Base-by-base conservation (phyloP, 1,284 basidiomycete species). In the Erythrobasidium hasegawianum region DNA sequence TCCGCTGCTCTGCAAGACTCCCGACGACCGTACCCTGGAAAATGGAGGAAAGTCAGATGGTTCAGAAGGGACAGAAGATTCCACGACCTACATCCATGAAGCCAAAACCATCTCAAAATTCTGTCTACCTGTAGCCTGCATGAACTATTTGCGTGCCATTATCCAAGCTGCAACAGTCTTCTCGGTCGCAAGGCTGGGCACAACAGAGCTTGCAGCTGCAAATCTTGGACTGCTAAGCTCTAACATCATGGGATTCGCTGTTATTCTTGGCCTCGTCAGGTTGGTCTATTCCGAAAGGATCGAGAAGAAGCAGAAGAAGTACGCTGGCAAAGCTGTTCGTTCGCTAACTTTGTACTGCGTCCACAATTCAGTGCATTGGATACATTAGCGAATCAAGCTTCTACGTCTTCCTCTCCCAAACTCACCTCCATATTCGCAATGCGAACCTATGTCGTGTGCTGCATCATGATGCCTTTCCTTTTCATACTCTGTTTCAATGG, bases 161-260 rank as follows among this genome's bases (percentile, higher is more conserved):
- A 47, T 47, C n/a, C 43, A 47, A 24, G 43, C 43, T n/a, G 16
- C 43, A 5, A 57, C 62, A 14, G 47, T 67, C 56, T 50, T 74
- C 43, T 65, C 65, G 20, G 64, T 72, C 14, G 73, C 71, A 13
- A 70, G 73, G 27, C 58, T 74, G 20, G 73, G 73, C n/a, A 73
- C 72, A 11, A 65, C 68, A 3, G 72, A 74, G 43, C 69, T 74
- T 14, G 73, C 73, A 0, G 70, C 70, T 0, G 71, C 72, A 11
- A 68, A 65, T 11, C 59, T 74, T 16, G 68, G 66, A 39, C 68
- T 66, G 52, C 59, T 74, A 57, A 73, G 69, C 1, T 57, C 59
- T 20, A 73, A 73, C 59, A 67, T 72, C 10, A 33, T 69, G 1
- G 72, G 70, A 0, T 64, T 71, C 18, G 70, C 69, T 18, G 62